phyloP scores from a whole-genome alignment of 495 filamentous ascomycete species.

The Corynascus novoguineensis region DNA sequence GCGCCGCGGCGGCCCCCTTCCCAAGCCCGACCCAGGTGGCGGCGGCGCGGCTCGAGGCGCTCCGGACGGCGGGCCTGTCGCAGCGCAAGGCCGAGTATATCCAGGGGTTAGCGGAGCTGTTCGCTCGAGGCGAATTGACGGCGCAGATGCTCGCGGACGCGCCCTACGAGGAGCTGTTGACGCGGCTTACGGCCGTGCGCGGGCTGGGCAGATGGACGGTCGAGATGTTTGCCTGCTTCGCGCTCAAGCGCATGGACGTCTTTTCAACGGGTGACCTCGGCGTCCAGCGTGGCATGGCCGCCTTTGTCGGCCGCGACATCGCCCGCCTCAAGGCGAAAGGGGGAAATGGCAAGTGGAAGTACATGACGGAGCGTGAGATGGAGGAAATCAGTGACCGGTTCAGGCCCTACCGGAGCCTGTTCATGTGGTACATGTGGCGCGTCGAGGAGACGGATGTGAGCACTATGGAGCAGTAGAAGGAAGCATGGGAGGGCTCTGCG shows the following conservation, averaged over 20 bases:
- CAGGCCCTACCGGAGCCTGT: conserved; percentile 69
- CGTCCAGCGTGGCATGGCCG: conserved; percentile 90
- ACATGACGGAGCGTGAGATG: conserved; percentile 94
- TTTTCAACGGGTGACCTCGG: conserved; percentile 91
- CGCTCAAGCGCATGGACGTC: conserved; percentile 84
- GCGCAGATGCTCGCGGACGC: conserved; percentile 68
- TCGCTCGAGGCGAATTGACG: conserved; percentile 65
- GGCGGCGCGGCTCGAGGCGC: conserved; percentile 49
- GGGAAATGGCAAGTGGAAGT: conserved; percentile 88
- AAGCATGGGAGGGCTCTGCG: not conserved
- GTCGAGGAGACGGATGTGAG: conserved; percentile 70
- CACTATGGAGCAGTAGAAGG: conserved; percentile 47
- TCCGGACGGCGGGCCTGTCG: conserved; percentile 82
- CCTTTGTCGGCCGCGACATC: conserved; percentile 77
- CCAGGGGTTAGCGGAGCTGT: conserved; percentile 75
- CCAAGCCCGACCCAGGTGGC: conserved; percentile 72
- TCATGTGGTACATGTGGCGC: conserved; percentile 85
- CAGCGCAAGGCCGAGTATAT: conserved; percentile 94
- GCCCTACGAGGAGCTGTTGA: conserved; percentile 77
- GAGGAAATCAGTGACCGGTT: conserved; percentile 72
- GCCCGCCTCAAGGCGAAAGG: conserved; percentile 75
- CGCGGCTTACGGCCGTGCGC: conserved; percentile 75
- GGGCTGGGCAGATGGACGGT: conserved; percentile 88
- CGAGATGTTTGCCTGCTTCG: conserved; percentile 96
- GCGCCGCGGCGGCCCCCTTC: conserved; percentile 41